Evolutionary conservation across 2,329 filamentous ascomycete genomes (phyloP), one percentile per base, ranked within the genome.

Genomic region (Cercospora sp.): DNA sequence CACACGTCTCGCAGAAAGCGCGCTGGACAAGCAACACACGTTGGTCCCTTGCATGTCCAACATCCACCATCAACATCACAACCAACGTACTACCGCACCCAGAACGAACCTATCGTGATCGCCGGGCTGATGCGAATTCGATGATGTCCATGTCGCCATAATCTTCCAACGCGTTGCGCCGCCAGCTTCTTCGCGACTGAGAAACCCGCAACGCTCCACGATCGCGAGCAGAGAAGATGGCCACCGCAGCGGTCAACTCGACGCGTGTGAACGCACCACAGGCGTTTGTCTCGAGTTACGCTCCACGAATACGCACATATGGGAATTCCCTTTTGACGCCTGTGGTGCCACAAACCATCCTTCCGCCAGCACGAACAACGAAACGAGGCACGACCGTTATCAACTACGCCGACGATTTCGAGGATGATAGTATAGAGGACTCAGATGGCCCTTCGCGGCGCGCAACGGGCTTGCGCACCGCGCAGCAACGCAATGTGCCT

Each of bases 321-420:
- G 92, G 91, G 79, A 98, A 98, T 83, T 92, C 94, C 43, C 88
- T 98, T 65, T 87, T 97, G 70, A 92, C 92, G 26, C 94, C 94
- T 40, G 89, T 95, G 70, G 87, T 94, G 70, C 91, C 91, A 71
- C 86, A 87, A 65, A 89, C 88, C 70, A 86, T 89, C 66, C 80
- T 87, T 2, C 89, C 88, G 26, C 87, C 90, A 45, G 83, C 92
- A 74, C 89, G 94, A 78, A 97, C 92, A n/a, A 98, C 95, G 8
- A 98, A 99, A 84, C 91, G 95, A 80, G 95, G 95, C 67, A 98
- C 95, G 1, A 95, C 92, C 37, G 92, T 94, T 71, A 95, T 98
- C 81, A 99, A 97, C 82, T 99, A 99, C 78, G 94, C 95, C 26
- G 95, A 99, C 79, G 94, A 98, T 79, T 94, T 94, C 58, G 97